A percentile compares a stretch with the other conserved stretches of the same genome.
Conservation (phyloP, 176 grass and related monocot genomes). For the Hordeum marinum region DNA sequence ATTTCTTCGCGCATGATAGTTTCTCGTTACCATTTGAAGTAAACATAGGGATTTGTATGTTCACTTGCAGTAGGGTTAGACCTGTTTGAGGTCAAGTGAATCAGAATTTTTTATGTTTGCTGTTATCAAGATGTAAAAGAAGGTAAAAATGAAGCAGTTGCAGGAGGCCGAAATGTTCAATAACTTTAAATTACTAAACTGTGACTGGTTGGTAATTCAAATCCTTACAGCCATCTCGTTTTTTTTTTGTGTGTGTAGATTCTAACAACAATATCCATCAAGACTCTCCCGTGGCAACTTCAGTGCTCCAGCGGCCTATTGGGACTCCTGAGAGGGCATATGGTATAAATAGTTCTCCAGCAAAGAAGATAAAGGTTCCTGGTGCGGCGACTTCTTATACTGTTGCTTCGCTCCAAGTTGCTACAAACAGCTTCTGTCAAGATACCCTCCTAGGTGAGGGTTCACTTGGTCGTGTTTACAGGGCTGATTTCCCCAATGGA, state of each 20-base stretch:
- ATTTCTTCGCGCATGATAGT: not conserved
- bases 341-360: conserved; percentile 46
- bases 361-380: conserved; percentile 58
- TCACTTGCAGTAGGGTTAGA: not conserved
- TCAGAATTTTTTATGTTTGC: not conserved
- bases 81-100: not conserved
- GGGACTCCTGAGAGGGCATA: conserved; percentile 59
- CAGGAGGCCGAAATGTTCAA: not conserved
- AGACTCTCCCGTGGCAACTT: conserved; percentile 28
- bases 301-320: conserved; percentile 38
- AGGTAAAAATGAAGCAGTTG: not conserved
- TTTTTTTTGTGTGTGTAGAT: conserved; percentile 34
- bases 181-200: not conserved
- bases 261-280: conserved; percentile 41
- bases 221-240: not conserved
- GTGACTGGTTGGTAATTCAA: not conserved
- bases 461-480: conserved; percentile 93
- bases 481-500: conserved; percentile 70
- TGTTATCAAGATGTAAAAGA: not conserved
- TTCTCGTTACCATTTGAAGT: not conserved
- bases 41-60: not conserved
- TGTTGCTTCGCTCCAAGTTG: conserved; percentile 91
- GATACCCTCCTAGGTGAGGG: conserved; percentile 93
- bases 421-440: conserved; percentile 90
- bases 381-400: conserved; percentile 65